phyloP scores from a whole-genome alignment of 768 basidiomycete genomes.

The Boletus reticuloceps region DNA sequence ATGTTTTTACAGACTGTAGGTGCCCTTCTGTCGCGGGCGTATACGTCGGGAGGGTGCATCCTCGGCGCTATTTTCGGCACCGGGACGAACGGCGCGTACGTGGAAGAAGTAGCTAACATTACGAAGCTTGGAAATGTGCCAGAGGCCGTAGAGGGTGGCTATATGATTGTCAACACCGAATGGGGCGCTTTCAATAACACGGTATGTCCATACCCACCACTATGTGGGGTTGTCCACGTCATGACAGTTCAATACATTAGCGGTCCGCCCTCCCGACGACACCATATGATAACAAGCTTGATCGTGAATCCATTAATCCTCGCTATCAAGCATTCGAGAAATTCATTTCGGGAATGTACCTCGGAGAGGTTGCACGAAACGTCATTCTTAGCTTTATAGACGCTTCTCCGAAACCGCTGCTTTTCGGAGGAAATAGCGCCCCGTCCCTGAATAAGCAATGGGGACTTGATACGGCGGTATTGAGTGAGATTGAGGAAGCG shows the following conservation, averaged over 20 bases:
- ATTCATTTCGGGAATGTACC: constrained; percentile 98
- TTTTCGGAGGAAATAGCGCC: constrained; percentile 82
- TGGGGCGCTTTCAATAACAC: constrained; percentile 98
- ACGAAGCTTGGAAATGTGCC: constrained; percentile 73
- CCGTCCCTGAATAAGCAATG: constrained; percentile 80
- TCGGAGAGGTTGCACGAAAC: constrained; percentile 91
- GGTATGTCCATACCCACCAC: constrained; percentile 42
- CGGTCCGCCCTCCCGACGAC: constrained; percentile 83
- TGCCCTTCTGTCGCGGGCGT: constrained; percentile 88
- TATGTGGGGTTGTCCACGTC: background rate
- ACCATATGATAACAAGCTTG: constrained; percentile 86
- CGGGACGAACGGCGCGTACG: constrained; percentile 97
- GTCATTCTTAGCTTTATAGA: constrained; percentile 81
- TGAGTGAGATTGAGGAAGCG: constrained; percentile 79
- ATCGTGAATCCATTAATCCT: constrained; percentile 94
- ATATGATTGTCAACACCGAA: constrained; percentile 96
- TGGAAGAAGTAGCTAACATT: constrained; percentile 84
- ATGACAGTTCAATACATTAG: constrained; percentile 35
- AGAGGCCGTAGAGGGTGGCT: constrained; percentile 57
- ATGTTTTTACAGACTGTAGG: constrained; percentile 76
- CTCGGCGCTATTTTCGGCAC: constrained; percentile 95
- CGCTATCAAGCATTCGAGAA: constrained; percentile 94
- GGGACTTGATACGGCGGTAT: constrained; percentile 91
- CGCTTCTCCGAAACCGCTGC: constrained; percentile 61
- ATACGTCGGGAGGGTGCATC: constrained; percentile 88